A percentile compares a stretch with the other conserved stretches of the same genome.
phyloP scores from a whole-genome alignment of 768 basidiomycete species.

The Lentinula edodes region DNA sequence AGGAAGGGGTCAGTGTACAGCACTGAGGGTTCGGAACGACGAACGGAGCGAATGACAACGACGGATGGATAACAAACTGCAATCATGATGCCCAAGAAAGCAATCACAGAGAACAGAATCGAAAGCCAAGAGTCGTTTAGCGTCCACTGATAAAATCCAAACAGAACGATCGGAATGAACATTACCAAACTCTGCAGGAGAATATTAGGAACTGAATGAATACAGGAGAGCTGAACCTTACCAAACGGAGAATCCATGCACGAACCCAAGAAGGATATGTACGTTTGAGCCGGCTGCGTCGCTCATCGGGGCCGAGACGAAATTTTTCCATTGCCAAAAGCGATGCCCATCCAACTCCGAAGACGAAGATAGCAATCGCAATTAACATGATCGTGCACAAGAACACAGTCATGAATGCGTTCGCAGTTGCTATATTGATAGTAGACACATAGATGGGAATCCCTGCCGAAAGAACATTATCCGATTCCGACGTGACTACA shows the following conservation, averaged over 20 bases:
- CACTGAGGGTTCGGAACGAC: conserved; percentile 31
- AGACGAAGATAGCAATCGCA: conserved; percentile 47
- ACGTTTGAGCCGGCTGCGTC: conserved; percentile 14
- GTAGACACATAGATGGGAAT: conserved; percentile 79
- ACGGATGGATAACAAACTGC: conserved; percentile 45
- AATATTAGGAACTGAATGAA: neutral
- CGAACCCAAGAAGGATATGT: conserved; percentile 42
- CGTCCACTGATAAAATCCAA: conserved; percentile 89
- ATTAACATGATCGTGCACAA: conserved; percentile 63
- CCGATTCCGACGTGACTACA: conserved; percentile 56
- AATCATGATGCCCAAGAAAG: conserved; percentile 46
- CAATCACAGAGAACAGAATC: conserved; percentile 69
- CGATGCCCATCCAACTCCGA: conserved; percentile 49
- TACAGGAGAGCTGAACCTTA: conserved; percentile 28
- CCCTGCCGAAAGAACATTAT: conserved; percentile 72
- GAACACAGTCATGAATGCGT: conserved; percentile 90
- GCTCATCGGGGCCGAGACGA: conserved; percentile 15
- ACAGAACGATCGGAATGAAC: conserved; percentile 66
- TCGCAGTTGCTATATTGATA: conserved; percentile 74
- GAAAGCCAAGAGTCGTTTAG: conserved; percentile 85
- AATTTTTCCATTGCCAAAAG: conserved; percentile 25
- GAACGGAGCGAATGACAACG: conserved; percentile 42
- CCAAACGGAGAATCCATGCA: conserved; percentile 64
- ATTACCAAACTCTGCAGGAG: conserved; percentile 51
- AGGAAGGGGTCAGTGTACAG: conserved; percentile 28